Evolutionary conservation across 2,329 filamentous ascomycete genomes (phyloP).

Genomic region (Periconia digitata): DNA sequence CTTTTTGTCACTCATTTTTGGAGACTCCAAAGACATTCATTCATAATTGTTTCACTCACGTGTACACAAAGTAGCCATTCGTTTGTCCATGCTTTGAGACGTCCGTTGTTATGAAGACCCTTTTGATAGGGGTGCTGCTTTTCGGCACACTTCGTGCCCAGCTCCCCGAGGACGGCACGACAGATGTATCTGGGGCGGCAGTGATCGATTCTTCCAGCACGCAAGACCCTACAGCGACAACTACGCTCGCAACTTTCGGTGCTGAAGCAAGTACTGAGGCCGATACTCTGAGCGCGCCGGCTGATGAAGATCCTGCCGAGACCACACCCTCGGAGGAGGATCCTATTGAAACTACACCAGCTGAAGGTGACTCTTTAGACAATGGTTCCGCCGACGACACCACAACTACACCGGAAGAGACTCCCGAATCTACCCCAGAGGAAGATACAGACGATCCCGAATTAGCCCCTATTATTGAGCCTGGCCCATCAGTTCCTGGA

Average conservation of each 20-base stretch:
- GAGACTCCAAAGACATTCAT: conserved; percentile 9
- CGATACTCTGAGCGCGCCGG: neutral
- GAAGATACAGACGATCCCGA: neutral
- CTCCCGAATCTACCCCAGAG: neutral
- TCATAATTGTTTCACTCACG: conserved; percentile 5
- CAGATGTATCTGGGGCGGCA: neutral
- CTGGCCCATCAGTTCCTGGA: neutral
- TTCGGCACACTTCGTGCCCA: conserved; percentile 17
- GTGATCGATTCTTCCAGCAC: neutral
- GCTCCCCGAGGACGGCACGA: neutral
- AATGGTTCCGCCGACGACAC: neutral
- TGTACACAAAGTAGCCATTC: neutral
- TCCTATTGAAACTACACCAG: neutral
- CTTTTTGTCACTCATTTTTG: conserved; percentile 22
- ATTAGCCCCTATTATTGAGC: neutral
- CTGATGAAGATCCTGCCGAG: neutral
- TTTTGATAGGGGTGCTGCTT: conserved; percentile 17
- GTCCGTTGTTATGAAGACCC: conserved; percentile 18
- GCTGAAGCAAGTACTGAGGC: neutral
- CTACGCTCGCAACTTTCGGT: neutral
- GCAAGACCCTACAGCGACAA: neutral
- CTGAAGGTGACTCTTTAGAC: neutral
- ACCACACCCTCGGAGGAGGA: neutral
- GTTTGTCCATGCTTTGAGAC: conserved; percentile 1
- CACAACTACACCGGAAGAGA: neutral